These are phyloP conservation scores for Saccharomycopsis hybrid DNA, from an alignment of 1,139 yeast genomes.

Conservation along the genomic window DNA sequence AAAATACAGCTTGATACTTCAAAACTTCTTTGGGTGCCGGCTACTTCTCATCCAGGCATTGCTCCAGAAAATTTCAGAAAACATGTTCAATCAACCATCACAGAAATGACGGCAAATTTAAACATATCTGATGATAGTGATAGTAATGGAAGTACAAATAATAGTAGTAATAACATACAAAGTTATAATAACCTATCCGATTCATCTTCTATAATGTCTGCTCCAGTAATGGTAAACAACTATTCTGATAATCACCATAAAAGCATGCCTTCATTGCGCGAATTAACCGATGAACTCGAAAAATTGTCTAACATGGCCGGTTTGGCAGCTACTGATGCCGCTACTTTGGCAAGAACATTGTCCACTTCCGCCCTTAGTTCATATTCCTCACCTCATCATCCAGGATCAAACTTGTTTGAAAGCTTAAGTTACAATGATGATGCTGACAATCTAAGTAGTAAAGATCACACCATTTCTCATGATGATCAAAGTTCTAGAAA, in stretches of 20 bases:
- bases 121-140: constrained; percentile 25
- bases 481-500: background rate
- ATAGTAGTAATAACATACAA: constrained; percentile 8
- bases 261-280: constrained; percentile 50
- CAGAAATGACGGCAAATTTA: constrained; percentile 56
- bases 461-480: background rate
- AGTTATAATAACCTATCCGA: constrained; percentile 17
- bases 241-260: constrained; percentile 1
- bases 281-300: constrained; percentile 61
- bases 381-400: constrained; percentile 20
- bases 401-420: constrained; percentile 2
- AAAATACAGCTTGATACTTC: constrained; percentile 29
- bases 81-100: constrained; percentile 74
- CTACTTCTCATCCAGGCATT: constrained; percentile 85
- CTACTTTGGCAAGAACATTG: constrained; percentile 65
- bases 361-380: constrained; percentile 55
- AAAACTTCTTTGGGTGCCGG: constrained; percentile 84
- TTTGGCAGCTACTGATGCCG: constrained; percentile 66
- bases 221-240: background rate
- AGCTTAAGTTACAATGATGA: too few relatives aligned
- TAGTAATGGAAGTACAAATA: background rate
- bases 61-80: constrained; percentile 87
- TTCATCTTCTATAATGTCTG: background rate
- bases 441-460: background rate
- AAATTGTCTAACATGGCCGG: constrained; percentile 65